Conservation (phyloP, 768 basidiomycete species). For the Termitomyces sp. region DNA sequence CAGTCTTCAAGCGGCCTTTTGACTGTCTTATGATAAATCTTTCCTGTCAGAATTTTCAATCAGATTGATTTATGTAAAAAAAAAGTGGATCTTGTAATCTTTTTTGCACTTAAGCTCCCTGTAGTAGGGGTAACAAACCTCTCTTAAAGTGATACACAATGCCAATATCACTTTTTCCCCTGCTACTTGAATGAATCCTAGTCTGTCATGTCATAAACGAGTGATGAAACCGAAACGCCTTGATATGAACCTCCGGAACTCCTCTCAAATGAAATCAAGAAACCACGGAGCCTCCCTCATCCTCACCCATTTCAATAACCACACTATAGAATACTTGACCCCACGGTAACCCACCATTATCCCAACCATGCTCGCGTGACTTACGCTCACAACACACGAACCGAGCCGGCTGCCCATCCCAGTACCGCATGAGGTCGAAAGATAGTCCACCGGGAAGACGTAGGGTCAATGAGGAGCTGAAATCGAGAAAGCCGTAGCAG, state of each 20-base stretch:
- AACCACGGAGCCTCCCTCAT: not conserved
- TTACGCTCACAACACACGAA: constrained; percentile 76
- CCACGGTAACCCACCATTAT: constrained; percentile 35
- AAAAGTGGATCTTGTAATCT: too few species aligned
- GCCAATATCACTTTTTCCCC: too few species aligned
- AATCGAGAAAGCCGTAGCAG: constrained; percentile 82
- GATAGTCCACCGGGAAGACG: constrained; percentile 78
- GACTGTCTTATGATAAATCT: too few species aligned
- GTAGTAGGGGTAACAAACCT: too few species aligned
- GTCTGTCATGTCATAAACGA: too few species aligned
- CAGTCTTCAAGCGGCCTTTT: not conserved
- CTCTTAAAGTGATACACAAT: too few species aligned
- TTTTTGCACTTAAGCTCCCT: too few species aligned
- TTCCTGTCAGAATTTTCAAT: too few species aligned
- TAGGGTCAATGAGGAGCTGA: constrained; percentile 60
- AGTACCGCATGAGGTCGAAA: constrained; percentile 83
- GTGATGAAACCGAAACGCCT: too few species aligned
- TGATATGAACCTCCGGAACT: too few species aligned
- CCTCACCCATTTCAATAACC: constrained; percentile 41
- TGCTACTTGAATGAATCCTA: too few species aligned
- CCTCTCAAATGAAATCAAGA: not conserved
- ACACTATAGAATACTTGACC: constrained; percentile 53
- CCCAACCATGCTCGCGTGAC: constrained; percentile 12
- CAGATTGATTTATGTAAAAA: too few species aligned
- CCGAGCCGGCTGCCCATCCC: constrained; percentile 90